phyloP scores from a whole-genome alignment of 768 basidiomycete genomes.

The Omphalotus guepiniiformis region DNA sequence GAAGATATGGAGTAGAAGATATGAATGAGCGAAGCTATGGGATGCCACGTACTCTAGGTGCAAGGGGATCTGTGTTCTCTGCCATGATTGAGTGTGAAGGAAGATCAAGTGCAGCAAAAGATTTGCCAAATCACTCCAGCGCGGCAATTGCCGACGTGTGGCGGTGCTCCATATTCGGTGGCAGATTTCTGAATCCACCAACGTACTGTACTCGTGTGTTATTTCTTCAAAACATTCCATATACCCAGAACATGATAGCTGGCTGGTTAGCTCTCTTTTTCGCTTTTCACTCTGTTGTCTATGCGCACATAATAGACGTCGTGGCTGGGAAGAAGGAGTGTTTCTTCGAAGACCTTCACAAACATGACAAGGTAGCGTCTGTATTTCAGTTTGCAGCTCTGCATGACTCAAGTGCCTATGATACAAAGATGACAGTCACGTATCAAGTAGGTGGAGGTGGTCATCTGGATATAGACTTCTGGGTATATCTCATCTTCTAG shows the following conservation, averaged over 20 bases:
- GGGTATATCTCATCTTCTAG: conserved; percentile 45
- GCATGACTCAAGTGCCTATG: too few species aligned
- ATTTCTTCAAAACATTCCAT: background rate
- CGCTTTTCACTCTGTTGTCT: conserved; percentile 27
- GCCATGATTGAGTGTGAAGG: conserved; percentile 38
- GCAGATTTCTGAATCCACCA: background rate
- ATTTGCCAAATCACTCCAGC: background rate
- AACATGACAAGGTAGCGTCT: conserved; percentile 87
- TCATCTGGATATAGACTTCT: conserved; percentile 96
- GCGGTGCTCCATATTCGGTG: background rate
- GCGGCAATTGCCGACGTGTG: conserved; percentile 7
- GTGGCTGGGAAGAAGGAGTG: conserved; percentile 83
- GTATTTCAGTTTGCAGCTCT: conserved; percentile 3
- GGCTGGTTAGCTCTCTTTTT: conserved; percentile 1
- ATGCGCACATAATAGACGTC: conserved; percentile 71
- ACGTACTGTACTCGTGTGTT: background rate
- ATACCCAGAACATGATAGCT: background rate
- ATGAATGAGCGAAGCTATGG: background rate
- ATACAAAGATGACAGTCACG: conserved; percentile 96
- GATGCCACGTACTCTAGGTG: conserved; percentile 57
- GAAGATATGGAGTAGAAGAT: conserved; percentile 22
- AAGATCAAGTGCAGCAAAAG: conserved; percentile 10
- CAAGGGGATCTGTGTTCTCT: conserved; percentile 59
- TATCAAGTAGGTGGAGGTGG: conserved; percentile 99
- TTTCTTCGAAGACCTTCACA: conserved; percentile 92